phyloP scores from a whole-genome alignment of 1,284 basidiomycete genomes.

The Pseudozyma pruni region DNA sequence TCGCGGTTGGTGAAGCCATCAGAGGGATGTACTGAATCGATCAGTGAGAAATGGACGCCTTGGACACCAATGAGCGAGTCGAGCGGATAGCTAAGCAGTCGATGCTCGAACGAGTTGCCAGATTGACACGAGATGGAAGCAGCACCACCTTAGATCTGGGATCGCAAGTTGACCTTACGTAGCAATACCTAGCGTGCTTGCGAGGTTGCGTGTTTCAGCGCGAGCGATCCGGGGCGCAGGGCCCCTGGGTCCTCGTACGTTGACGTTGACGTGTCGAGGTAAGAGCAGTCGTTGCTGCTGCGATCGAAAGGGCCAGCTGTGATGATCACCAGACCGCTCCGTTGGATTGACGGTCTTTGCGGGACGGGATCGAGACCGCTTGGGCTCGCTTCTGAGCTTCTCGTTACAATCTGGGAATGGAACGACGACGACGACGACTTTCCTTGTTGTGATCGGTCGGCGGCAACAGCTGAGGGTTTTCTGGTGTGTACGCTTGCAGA shows the following conservation, averaged over 20 bases:
- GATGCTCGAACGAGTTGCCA: too few relatives aligned
- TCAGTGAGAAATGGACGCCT: background rate
- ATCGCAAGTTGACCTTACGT: background rate
- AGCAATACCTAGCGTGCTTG: constrained; percentile 3
- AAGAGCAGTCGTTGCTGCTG: constrained; percentile 35
- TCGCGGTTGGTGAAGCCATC: constrained; percentile 57
- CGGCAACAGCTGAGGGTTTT: too few relatives aligned
- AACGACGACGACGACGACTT: too few relatives aligned
- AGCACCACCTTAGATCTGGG: background rate
- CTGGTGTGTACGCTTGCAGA: too few relatives aligned
- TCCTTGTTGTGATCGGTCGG: too few relatives aligned
- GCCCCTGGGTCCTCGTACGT: constrained; percentile 45
- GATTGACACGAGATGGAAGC: too few relatives aligned
- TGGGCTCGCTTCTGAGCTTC: too few relatives aligned
- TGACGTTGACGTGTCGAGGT: constrained; percentile 7
- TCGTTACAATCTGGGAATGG: too few relatives aligned
- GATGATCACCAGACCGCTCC: too few relatives aligned
- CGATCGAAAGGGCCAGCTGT: background rate
- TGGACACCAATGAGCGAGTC: background rate
- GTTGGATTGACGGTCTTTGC: background rate
- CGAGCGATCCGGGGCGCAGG: constrained; percentile 48
- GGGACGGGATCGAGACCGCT: too few relatives aligned
- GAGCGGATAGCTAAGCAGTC: too few relatives aligned
- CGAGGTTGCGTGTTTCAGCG: background rate
- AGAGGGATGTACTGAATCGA: background rate